A percentile compares a stretch with the other conserved stretches of the same genome.
Evolutionary conservation across 2,329 filamentous ascomycete species (phyloP).

Genomic region (Paecilomyces fulvus): DNA sequence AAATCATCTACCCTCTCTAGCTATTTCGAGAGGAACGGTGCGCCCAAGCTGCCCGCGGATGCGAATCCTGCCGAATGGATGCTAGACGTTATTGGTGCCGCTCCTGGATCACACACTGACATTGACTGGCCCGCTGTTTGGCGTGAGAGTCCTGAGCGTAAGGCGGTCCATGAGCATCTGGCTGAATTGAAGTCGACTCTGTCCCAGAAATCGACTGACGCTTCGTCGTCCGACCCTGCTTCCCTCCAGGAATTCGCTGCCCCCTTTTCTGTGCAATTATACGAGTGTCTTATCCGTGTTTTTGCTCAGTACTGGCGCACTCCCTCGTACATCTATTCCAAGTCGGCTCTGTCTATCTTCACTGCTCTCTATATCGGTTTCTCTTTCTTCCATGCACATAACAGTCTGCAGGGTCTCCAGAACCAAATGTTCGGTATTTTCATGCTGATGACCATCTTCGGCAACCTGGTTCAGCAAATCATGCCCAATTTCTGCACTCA

Average conservation of each 20-base stretch:
- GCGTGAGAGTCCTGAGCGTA: conserved; percentile 49
- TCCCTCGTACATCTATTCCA: conserved; percentile 79
- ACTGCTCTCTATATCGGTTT: conserved; percentile 72
- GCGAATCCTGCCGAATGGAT: conserved; percentile 65
- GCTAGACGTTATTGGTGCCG: conserved; percentile 42
- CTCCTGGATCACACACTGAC: conserved; percentile 51
- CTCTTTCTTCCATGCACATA: conserved; percentile 64
- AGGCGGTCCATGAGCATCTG: conserved; percentile 44
- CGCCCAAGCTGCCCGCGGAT: conserved; percentile 52
- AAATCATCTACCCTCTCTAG: conserved; percentile 58
- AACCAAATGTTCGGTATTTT: conserved; percentile 87
- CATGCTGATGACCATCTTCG: conserved; percentile 64
- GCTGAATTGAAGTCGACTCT: conserved; percentile 39
- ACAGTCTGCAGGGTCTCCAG: conserved; percentile 70
- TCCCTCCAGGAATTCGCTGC: conserved; percentile 71
- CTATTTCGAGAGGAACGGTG: conserved; percentile 71
- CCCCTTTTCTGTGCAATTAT: conserved; percentile 60
- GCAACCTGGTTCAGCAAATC: neutral
- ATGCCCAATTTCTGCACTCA: neutral
- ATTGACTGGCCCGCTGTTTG: conserved; percentile 56
- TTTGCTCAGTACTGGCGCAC: conserved; percentile 89
- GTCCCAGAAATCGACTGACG: conserved; percentile 24
- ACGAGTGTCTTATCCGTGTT: conserved; percentile 53
- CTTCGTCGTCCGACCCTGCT: conserved; percentile 15
- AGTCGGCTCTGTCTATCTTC: conserved; percentile 37